Evolutionary conservation across 202 grass and related monocot genomes (phyloP), one percentile per base, ranked within the genome.

Genomic region (Hordeum pubiflorum): DNA sequence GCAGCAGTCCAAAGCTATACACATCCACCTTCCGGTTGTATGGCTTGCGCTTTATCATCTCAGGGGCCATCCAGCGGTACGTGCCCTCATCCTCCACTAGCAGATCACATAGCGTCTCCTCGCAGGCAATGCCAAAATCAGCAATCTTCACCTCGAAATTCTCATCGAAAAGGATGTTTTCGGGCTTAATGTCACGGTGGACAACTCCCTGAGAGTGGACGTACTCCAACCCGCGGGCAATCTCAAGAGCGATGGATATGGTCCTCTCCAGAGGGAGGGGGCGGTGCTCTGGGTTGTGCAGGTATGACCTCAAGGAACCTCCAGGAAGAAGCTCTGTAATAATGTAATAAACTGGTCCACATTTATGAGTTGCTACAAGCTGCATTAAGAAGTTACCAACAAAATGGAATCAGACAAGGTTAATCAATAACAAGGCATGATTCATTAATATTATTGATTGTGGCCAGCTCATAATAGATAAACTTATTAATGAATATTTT

Each of bases 21-120:
- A 93, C 95, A 58, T 98, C 95, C 18, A 98, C 90, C 71, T 94
- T 98, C 12, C 87, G 78, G 57, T 89, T 79, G 52, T 98, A 98
- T 9, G 86, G 78, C 58, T 92, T 86, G 23, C 76, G 86, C 77
- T 87, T 87, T 56, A 97, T 83, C 89, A 93, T 97, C 82, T 97
- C 94, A 55, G 94, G 94, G 21, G 94, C 92, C 94, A 94, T 98
- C 95, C 95, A 98, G 34, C 95, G 86, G 72, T 89, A 98, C n/a
- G 95, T 98, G 55, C 95, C 95, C 57, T 84, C 82, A 60, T 98
- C 95, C 65, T 94, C 85, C 37, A 89, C 86, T 58, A 87, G 57
- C n/a, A 86, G 61, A 81, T 98, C 88, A 14, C 92, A 98, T 0
- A 86, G 29, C 52, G 84, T 79, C 79, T 98, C 95, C 84, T 98